Conservation (phyloP, 306 rosid species). For the Castanopsis chinensis region DNA sequence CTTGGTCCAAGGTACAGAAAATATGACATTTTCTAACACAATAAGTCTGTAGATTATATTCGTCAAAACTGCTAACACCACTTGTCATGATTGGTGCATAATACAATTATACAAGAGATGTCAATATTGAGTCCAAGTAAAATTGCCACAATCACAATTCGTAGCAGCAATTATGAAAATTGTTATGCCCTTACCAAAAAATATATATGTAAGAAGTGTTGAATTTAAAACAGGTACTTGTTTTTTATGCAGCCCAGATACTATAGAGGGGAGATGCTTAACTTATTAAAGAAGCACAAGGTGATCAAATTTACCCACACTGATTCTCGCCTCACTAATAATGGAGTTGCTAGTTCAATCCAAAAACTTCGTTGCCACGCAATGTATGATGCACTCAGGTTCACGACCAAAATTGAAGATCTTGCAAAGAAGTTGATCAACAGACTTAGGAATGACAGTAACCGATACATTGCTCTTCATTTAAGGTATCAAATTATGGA, state of each 20-base stretch:
- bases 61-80: no score
- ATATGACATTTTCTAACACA: background rate
- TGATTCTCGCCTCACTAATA: constrained; percentile 60
- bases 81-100: no score
- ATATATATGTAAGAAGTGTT: background rate
- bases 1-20: constrained; percentile 67
- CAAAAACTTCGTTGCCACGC: constrained; percentile 63
- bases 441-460: constrained; percentile 39
- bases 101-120: no score
- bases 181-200: no score
- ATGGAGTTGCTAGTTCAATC: constrained; percentile 40
- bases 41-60: no score
- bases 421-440: constrained; percentile 52
- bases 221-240: constrained; percentile 3
- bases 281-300: constrained; percentile 36
- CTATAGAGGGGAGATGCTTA: constrained; percentile 37
- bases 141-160: no score
- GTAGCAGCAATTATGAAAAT: no score
- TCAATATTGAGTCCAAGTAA: no score
- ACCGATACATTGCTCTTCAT: constrained; percentile 58
- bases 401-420: constrained; percentile 45
- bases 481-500: constrained; percentile 45
- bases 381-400: constrained; percentile 55
- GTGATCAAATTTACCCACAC: constrained; percentile 56
- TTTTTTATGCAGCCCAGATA: constrained; percentile 43